These are phyloP conservation scores for Royoungia palumana DNA, from an alignment of 768 basidiomycete genomes.

Conservation along the genomic window DNA sequence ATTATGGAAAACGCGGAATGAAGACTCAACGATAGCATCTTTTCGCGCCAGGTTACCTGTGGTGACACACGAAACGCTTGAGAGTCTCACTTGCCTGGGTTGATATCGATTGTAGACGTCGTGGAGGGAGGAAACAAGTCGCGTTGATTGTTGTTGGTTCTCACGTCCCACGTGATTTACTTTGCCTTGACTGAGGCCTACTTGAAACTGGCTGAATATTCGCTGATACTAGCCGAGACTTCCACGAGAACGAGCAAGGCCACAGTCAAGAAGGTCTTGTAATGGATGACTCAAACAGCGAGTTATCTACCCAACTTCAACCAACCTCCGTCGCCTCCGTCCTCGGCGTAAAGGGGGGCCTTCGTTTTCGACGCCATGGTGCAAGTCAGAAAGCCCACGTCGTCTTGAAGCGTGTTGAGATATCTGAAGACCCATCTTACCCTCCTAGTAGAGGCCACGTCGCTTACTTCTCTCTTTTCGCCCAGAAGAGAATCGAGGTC, in stretches of 20 bases:
- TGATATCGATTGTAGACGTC: no score
- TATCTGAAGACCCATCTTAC: conserved; percentile 43
- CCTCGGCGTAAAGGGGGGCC: conserved; percentile 57
- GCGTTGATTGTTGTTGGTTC: conserved; percentile 4
- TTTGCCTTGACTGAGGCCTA: neutral
- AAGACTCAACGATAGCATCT: no score
- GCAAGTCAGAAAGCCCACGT: conserved; percentile 67
- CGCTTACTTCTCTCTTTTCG: conserved; percentile 61
- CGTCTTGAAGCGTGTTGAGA: conserved; percentile 58
- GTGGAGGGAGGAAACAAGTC: no score
- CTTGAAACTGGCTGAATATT: no score
- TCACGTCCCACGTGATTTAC: conserved; percentile 23
- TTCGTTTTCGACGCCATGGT: conserved; percentile 67
- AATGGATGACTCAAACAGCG: conserved; percentile 40
- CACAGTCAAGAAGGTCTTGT: conserved; percentile 10
- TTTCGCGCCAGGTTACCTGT: no score
- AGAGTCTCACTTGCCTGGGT: no score
- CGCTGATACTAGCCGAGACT: neutral
- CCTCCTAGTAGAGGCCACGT: conserved; percentile 38
- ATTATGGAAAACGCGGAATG: no score
- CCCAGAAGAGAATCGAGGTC: conserved; percentile 66
- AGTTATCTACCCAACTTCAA: conserved; percentile 29
- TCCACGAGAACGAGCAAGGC: conserved; percentile 11
- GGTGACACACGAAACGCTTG: no score
- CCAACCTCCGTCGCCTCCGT: conserved; percentile 45